Percentiles rank a stretch among this genome's conserved stretches.
Evolutionary conservation across 176 grass and related monocot genomes (phyloP).

Genomic region (Cenchrus purpureus): DNA sequence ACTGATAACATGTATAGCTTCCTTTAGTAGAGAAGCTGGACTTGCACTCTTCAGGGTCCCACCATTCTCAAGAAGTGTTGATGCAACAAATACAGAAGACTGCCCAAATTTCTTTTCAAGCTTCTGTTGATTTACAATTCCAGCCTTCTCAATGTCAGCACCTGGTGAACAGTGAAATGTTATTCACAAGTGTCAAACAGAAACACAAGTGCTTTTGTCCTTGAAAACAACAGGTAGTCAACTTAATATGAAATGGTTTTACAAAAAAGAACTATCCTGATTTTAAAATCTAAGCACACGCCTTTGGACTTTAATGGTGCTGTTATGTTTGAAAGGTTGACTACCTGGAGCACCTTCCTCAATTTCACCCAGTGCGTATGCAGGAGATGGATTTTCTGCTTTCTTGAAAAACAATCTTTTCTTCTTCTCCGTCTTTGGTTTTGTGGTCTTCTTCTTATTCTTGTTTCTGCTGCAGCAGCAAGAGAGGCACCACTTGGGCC

Average conservation of each 20-base stretch:
- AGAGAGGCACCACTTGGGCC: conserved; percentile 86
- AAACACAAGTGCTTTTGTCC: not conserved
- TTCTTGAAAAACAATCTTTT: conserved; percentile 65
- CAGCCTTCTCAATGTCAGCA: conserved; percentile 54
- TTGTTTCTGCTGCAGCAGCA: conserved; percentile 60
- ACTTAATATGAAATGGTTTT: not conserved
- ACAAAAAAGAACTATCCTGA: not conserved
- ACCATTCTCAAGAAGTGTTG: conserved; percentile 72
- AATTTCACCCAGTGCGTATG: conserved; percentile 70
- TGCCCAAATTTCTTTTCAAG: conserved; percentile 82
- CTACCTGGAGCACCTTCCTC: conserved; percentile 63
- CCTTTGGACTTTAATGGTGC: not conserved
- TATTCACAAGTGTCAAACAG: not conserved
- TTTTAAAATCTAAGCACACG: not conserved
- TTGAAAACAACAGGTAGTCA: not conserved
- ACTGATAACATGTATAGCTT: conserved; percentile 79
- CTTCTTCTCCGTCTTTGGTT: conserved; percentile 72
- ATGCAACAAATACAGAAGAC: conserved; percentile 80
- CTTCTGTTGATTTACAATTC: conserved; percentile 58
- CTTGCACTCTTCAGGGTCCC: conserved; percentile 60
- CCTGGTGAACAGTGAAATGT: conserved; percentile 34
- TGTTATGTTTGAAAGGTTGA: not conserved
- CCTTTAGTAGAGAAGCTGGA: conserved; percentile 70
- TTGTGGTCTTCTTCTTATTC: conserved; percentile 70
- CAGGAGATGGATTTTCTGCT: conserved; percentile 63